phyloP scores from a whole-genome alignment of 768 basidiomycete genomes.

The Trametes sanguinea region DNA sequence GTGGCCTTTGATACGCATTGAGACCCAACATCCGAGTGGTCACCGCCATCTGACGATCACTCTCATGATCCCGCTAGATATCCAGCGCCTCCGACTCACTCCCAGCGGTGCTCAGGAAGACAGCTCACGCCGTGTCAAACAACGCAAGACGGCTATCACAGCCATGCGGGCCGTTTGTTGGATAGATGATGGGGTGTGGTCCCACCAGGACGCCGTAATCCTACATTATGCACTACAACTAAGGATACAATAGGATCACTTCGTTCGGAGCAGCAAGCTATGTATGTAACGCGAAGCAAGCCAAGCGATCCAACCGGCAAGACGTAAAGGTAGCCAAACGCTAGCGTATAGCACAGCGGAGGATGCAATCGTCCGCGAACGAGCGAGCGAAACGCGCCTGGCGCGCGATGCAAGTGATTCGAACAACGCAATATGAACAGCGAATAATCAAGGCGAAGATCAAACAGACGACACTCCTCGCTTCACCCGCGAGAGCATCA shows the following conservation, averaged over 20 bases:
- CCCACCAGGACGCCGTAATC: constrained; percentile 9
- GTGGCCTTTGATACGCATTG: too few relatives aligned
- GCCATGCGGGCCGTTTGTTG: too few relatives aligned
- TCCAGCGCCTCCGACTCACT: too few relatives aligned
- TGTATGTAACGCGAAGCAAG: not conserved
- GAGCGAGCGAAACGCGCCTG: constrained; percentile 22
- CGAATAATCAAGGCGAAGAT: not conserved
- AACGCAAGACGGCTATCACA: too few relatives aligned
- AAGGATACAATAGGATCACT: constrained; percentile 23
- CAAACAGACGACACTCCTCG: not conserved
- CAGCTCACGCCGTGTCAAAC: too few relatives aligned
- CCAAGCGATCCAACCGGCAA: not conserved
- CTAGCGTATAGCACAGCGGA: constrained; percentile 10
- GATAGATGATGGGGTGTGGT: constrained; percentile 2
- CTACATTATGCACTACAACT: constrained; percentile 22
- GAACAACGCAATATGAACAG: constrained; percentile 7
- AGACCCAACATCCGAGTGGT: not conserved
- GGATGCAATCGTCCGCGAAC: constrained; percentile 20
- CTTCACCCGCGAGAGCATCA: too few relatives aligned
- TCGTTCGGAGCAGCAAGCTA: not conserved
- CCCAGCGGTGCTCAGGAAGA: too few relatives aligned
- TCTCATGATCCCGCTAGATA: too few relatives aligned
- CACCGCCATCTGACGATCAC: not conserved
- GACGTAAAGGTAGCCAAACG: not conserved
- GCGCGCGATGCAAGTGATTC: constrained; percentile 3